phyloP scores from a whole-genome alignment of 306 rosid species.

The Acacia acuminata region DNA sequence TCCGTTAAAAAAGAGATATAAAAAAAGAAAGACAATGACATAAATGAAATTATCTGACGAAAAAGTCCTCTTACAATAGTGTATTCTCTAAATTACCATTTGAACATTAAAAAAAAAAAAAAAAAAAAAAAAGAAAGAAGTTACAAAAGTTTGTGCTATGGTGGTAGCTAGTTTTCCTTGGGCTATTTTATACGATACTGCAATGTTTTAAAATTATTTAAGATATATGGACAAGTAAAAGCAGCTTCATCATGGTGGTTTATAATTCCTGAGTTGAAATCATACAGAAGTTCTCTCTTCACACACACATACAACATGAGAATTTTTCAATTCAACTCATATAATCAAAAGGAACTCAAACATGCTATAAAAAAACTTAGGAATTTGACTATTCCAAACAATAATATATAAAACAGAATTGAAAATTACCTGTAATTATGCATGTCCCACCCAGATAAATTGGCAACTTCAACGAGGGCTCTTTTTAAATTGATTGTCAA shows the following conservation, averaged over 20 bases:
- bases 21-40: too few relatives aligned
- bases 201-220: background rate
- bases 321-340: background rate
- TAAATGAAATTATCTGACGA: too few relatives aligned
- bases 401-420: background rate
- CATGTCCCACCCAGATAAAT: background rate
- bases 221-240: background rate
- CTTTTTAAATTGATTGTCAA: background rate
- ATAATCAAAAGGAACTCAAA: background rate
- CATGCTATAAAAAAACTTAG: background rate
- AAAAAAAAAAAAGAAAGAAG: too few relatives aligned
- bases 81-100: background rate
- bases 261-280: too few relatives aligned
- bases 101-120: too few relatives aligned
- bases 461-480: background rate
- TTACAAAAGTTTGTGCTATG: too few relatives aligned
- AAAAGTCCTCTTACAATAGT: too few relatives aligned
- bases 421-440: background rate
- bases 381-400: background rate
- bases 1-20: too few relatives aligned
- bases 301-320: too few relatives aligned
- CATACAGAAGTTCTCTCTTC: too few relatives aligned
- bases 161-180: too few relatives aligned
- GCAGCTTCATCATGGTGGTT: background rate
- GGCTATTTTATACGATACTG: background rate